Evolutionary conservation across 805 yeast genomes (phyloP), one percentile per base, ranked within the genome.

Genomic region (Yarrowia divulgata): DNA sequence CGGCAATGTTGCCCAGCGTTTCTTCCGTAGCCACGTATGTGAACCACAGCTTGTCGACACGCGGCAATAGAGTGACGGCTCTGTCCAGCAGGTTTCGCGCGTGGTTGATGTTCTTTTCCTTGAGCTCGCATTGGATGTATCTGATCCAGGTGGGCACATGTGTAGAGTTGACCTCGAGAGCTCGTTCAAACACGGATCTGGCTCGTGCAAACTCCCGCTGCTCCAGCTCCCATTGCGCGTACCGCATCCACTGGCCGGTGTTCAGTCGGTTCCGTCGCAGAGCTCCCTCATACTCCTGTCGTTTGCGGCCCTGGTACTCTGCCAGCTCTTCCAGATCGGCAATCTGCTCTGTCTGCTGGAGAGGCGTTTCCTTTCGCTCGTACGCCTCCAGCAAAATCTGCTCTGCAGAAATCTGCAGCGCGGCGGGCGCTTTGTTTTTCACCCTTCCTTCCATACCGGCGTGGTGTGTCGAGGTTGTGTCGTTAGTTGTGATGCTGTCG

Each of bases 211-310:
- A 82, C 74, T 94, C 97, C 70, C 87, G 89, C 73, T 91, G 94
- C 6, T 89, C 90, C 4, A 88, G 77, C 78, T 94, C 99, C 85
- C 93, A 91, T 70, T 85, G 85, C 0, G 97, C 98, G 77, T 94
- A 95, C 69, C 97, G 82, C 76, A 91, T 83, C 97, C 98, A 95
- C 76, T 93, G 97, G 1, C 91, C 89, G 74, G 85, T 83, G 74
- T 92, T 93, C 43, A 89, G 84, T 70, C 97, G 81, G 76, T 94
- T 94, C 73, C 95, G 84, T 73, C 95, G 86, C 67, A 95, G 79
- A n/a, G 93, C 96, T 72, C 88, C 88, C 78, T 95, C 98, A 76
- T 82, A 94, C 73, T 91, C 97, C 42, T 85, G 84, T 71, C 99
- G 81, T 73, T 90, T 91, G 34, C 93, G 81, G 34, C 89, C 83